Base-by-base conservation (phyloP, 78 protist species). In the Creolimax fragrantissima region DNA sequence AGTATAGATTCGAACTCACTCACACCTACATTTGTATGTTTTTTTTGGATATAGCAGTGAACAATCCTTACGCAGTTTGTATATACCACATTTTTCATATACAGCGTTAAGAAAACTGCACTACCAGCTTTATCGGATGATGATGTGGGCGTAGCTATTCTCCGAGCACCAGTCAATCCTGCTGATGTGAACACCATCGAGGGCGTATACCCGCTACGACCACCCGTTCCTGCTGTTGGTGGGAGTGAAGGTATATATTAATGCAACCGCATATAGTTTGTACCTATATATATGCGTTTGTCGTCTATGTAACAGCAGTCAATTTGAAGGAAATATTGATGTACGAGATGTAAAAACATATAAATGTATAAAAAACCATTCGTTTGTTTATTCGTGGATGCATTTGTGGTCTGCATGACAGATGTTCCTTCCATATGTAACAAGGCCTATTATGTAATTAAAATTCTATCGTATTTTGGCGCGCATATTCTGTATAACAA, bases 91-190 rank as follows among this genome's bases (percentile, higher is more conserved):
- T n/a, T n/a, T n/a, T n/a, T n/a, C 74, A 1, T 58, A 36, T 11
- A 24, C 86, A 83, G 86, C 41, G 24, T 86, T 36, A 45, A 86
- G 44, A 24, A 42, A 45, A 41, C 3, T 5, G 41, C 41, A 32
- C 44, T 86, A 35, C 44, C 90, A 32, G 32, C 17, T 11, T 43
- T 86, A 11, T 5, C 6, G 5, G 90, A 7, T 17, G 24, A 35
- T 36, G 44, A 42, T 41, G 90, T 86, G 2, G 44, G 32, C 7
- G 32, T 97, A 42, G 91, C 90, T 41, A 95, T 96, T 95, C 74
- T 96, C 36, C 92, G 92, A n/a, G 96, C 98, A 24, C 97, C 98
- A 83, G 88, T 97, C 85, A 95, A 97, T 85, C 98, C 97, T 42
- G 95, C 96, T 3, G 98, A 97, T 90, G 45, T 96, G 85, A 97